phyloP scores from a whole-genome alignment of 257 asterid genomes.

The Solanum chilense region DNA sequence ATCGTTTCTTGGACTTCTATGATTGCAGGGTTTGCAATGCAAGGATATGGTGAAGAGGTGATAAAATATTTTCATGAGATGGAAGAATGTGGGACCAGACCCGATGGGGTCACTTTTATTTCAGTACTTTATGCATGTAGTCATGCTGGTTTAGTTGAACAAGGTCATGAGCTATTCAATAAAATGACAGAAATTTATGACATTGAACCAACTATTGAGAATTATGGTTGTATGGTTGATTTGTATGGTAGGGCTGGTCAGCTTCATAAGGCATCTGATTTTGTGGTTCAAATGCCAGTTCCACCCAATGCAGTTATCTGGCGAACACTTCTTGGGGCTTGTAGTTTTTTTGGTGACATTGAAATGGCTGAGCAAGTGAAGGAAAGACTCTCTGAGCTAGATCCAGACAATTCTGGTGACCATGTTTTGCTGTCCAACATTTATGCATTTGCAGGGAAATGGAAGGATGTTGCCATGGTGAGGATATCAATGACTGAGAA shows the following conservation, averaged over 20 bases:
- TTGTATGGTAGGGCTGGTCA: conserved; percentile 70
- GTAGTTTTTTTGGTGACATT: conserved; percentile 59
- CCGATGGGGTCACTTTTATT: conserved; percentile 48
- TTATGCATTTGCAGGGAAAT: conserved; percentile 67
- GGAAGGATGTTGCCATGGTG: conserved; percentile 41
- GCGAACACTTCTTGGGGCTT: conserved; percentile 91
- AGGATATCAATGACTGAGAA: too few species aligned
- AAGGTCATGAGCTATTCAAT: conserved; percentile 42
- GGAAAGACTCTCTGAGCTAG: conserved; percentile 41
- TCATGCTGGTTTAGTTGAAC: conserved; percentile 69
- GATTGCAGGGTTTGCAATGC: conserved; percentile 68
- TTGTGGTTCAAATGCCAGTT: conserved; percentile 49
- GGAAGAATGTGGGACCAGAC: conserved; percentile 50
- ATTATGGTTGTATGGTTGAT: conserved; percentile 95
- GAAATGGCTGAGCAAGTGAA: conserved; percentile 22
- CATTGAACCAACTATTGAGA: conserved; percentile 55
- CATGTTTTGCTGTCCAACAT: conserved; percentile 61
- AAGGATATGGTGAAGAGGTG: conserved; percentile 72
- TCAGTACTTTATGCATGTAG: conserved; percentile 76
- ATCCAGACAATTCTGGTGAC: conserved; percentile 58
- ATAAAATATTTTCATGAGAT: conserved; percentile 42
- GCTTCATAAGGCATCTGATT: conserved; percentile 51
- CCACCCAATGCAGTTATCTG: conserved; percentile 63
- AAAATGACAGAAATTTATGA: conserved; percentile 45
- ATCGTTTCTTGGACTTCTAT: conserved; percentile 74